phyloP scores from a whole-genome alignment of 306 rosid genomes.

The Cucurbita maxima region DNA sequence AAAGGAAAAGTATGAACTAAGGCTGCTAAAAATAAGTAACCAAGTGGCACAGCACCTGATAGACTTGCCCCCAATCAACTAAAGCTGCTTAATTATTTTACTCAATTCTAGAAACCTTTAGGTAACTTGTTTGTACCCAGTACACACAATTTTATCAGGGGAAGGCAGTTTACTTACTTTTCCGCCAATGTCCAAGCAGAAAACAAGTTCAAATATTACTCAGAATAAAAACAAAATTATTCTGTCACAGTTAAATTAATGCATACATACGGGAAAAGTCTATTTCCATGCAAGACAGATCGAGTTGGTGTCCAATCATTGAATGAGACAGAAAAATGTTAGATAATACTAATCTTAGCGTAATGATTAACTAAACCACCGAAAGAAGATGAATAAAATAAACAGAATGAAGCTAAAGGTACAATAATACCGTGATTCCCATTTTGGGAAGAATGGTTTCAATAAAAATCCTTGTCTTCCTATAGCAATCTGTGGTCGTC shows the following conservation, averaged over 20 bases:
- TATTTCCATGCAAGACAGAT: not conserved
- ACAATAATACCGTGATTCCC: slow-evolving; percentile 60
- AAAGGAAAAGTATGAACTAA: not conserved
- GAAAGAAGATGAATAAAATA: not conserved
- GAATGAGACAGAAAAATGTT: not conserved
- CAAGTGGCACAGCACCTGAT: not conserved
- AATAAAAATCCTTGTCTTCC: slow-evolving; percentile 86
- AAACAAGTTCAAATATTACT: not conserved
- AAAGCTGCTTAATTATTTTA: not conserved
- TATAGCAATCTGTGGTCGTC: slow-evolving; percentile 89
- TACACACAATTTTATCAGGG: not conserved
- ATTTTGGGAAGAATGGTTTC: slow-evolving; percentile 79
- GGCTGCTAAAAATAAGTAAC: not conserved
- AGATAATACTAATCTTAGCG: not conserved
- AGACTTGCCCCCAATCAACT: not conserved
- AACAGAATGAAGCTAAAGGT: not conserved
- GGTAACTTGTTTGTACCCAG: not conserved
- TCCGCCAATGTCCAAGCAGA: not conserved
- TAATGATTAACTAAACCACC: not conserved
- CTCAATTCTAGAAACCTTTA: not conserved
- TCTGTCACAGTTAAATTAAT: not conserved
- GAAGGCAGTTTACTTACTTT: not conserved
- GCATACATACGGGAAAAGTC: not conserved
- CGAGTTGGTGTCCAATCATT: not conserved
- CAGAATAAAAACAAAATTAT: not conserved